Evolutionary conservation across 805 yeast species (phyloP), one percentile per base, ranked within the genome.

Genomic region (Torulaspora franciscae): DNA sequence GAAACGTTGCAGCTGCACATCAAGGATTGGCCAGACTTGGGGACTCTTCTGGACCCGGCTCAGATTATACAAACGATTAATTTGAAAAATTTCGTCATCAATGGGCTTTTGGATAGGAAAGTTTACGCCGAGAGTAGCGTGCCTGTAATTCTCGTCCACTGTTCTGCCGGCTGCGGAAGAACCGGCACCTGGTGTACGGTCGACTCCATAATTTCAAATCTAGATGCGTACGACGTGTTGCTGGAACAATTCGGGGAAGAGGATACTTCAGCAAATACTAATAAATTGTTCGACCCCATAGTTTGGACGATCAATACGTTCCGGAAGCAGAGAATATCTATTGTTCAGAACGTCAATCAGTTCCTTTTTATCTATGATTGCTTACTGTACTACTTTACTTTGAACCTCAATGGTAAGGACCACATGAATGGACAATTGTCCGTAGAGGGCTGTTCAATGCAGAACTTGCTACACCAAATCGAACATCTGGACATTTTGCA

Each of bases 101-200:
- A 64, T 28, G 47, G 50, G n/a, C 46, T 62, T 19, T 47, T 43
- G 19, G 42, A 45, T 7, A 41, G 35, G 13, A 37, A 51, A 10
- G 40, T 48, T n/a, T 47, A 45, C 34, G 34, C 49, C 6, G 46
- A 54, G 6, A 55, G 36, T 52, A 68, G 60, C n/a, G 61, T 68
- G 1, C 65, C 74, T 0, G 85, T 87, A 17, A 73, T 81, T 5
- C 61, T 88, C 37, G 85, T 85, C 22, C 98, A 91, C 65, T 91
- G 99, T 60, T 87, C 96, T 6, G 98, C 98, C 1, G 99, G 99
- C 0, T 89, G 95, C 59, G 99, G 99, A 14, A 72, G 99, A 46
- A 88, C 98, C 0, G 99, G 99, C 2, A 85, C 96, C 1, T 83
- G 82, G 59, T 79, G 89, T 49, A 78, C 88, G 1, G 67, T 84